Evolutionary conservation across 306 rosid species (phyloP), one percentile per base, ranked within the genome.

Genomic region (Cajanus cajan): DNA sequence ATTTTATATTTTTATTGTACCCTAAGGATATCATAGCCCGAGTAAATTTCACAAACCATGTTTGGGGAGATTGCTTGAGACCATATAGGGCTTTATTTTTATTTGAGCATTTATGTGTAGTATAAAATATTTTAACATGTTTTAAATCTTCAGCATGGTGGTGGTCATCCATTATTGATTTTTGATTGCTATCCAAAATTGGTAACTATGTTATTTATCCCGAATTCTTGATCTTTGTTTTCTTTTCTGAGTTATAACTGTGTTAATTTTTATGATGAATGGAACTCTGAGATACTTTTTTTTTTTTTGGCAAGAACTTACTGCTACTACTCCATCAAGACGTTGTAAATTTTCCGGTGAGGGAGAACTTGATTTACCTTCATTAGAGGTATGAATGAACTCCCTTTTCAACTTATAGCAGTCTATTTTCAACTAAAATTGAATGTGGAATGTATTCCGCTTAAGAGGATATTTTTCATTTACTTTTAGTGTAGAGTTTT

Each of bases 311-410:
- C 87, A 48, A 95, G 99, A 96, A 58, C 86, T 77, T 77, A 78
- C 31, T 28, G 3, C 84, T 67, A 81, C 87, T 65, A 82, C 90
- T 82, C 91, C 89, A 16, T 88, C 93, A 47, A 80, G 90, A 77
- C 90, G 87, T 57, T 85, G 81, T 66, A 84, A 84, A 79, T 76
- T 78, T 68, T 83, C 88, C 73, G 80, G 73, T 39, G 90, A 82
- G 74, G 91, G 88, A 78, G 92, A 85, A 74, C 81, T 59, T 78
- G 92, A 86, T 82, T 68, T 96, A 68, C 96, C 88, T 85, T 82
- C 91, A 71, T 88, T 88, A 70, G 94, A 95, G 99, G 99, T 95
- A 90, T 74, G 76, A 33, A 48, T 62, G 36, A 52, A 47, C 74
- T 79, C 74, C 3, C 1, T 28, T 28, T 28, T 28, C 31, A 28